Base-by-base conservation (phyloP, 371 early-diverging fungal genomes). In the Mucor lusitanicus region DNA sequence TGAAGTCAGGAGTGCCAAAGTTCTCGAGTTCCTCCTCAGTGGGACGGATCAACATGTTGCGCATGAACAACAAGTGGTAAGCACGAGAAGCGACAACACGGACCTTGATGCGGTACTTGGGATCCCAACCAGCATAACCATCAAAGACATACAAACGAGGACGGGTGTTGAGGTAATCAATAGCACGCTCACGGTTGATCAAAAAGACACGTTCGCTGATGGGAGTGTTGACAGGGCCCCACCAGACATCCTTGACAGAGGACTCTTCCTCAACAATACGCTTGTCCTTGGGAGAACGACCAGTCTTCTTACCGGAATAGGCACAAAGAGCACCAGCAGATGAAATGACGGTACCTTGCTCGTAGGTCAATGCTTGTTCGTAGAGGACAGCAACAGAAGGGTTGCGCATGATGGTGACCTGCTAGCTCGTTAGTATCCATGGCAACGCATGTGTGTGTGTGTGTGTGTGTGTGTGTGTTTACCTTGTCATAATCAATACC, bases 181-280 rank as follows among this genome's bases (percentile, higher is more conserved):
- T 87, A 23, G 98, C 97, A 59, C 96, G 90, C 81, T 98, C 96
- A 73, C 95, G 94, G 85, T 97, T 97, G 76, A 94, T 92, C 76
- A 93, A 88, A 81, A 98, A 98, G 12, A 93, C 88, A 59, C 91
- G 85, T 72, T 94, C 93, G 62, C 87, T 84, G 77, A 98, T 89
- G 72, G 91, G 91, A 74, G 91, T 92, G 84, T 98, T 98, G 69
- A 97, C 95, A 32, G 98, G 96, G n/a, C 98, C 97, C 96, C 97
- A 97, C 98, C 98, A 98, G 72, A 98, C 86, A 74, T 97, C 94
- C 57, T 90, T 81, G 13, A 81, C 75, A 17, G 95, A 89, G 8
- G 85, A 69, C 9, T 88, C 80, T 72, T 98, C 98, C 56, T 96
- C 97, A 39, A 96, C 98, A 73, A 98, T 92, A 67, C 98, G 94